Base-by-base conservation (phyloP, 2,329 filamentous ascomycete genomes). In the Colletotrichum truncatum region DNA sequence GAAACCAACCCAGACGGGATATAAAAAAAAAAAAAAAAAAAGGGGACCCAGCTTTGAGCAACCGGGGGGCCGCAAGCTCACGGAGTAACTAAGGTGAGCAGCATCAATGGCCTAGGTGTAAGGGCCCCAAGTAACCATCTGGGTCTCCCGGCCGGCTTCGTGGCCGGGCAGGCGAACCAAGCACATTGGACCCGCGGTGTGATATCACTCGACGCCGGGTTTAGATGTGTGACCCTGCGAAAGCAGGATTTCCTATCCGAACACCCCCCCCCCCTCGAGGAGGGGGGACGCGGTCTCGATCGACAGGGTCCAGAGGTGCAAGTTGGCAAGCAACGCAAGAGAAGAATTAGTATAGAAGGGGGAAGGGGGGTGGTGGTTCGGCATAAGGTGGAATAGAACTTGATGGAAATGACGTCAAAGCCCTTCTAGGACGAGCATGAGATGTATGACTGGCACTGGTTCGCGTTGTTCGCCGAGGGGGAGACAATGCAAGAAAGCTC, bases 201-300 rank as follows among this genome's bases (percentile, higher is more conserved):
- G 66, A 67, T 68, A 63, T 67, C 64, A 68, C 64, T 46, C 23
- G 41, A 48, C 38, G 45, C 53, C 54, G 34, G 39, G 32, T 30
- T 34, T 4, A 34, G 25, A 23, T 32, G n/a, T 41, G 4, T 23
- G 34, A 34, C 6, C 32, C 43, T 18, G 23, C 32, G 18, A 56
- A 28, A 56, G 41, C 53, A 56, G 53, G 53, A 56, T 46, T 55
- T 21, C 57, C 32, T 21, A 32, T 62, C 52, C 28, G 25, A 63
- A 63, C 34, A 16, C 59, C 57, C 41, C n/a, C 23, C n/a, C n/a
- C n/a, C n/a, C n/a, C n/a, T n/a, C n/a, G n/a, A n/a, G n/a, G n/a
- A n/a, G n/a, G n/a, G n/a, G n/a, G n/a, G n/a, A n/a, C n/a, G n/a
- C n/a, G 7, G 7, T 26, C 14, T 38, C 18, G 49, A 53, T 53